Evolutionary conservation across 495 filamentous ascomycete genomes (phyloP).

Genomic region (Beverwykella pulmonaria): DNA sequence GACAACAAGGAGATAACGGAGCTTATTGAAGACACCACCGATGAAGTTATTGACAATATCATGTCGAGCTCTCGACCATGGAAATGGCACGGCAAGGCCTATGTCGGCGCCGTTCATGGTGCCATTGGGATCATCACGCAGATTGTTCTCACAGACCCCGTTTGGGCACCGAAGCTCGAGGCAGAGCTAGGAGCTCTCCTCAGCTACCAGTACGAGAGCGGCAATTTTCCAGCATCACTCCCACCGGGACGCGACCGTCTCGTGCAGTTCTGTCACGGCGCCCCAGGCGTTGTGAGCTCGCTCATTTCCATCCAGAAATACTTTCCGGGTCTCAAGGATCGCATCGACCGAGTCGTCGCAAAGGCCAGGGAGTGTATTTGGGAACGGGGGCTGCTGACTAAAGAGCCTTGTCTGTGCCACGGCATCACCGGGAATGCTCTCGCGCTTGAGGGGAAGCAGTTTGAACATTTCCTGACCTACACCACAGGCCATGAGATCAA

Average conservation of each 20-base stretch:
- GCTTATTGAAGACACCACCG: constrained; percentile 45
- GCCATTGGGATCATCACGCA: constrained; percentile 65
- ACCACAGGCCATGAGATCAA: constrained; percentile 56
- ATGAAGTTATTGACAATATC: constrained; percentile 52
- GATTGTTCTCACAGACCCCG: constrained; percentile 57
- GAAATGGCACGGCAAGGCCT: constrained; percentile 61
- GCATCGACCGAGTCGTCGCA: constrained; percentile 53
- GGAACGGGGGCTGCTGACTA: constrained; percentile 59
- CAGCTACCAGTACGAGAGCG: constrained; percentile 49
- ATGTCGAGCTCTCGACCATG: constrained; percentile 53
- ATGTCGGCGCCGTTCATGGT: constrained; percentile 65
- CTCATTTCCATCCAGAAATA: constrained; percentile 53
- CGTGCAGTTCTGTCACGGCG: constrained; percentile 70
- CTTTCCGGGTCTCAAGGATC: constrained; percentile 52
- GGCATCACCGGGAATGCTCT: constrained; percentile 66
- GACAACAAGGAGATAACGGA: constrained; percentile 43
- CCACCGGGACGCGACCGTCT: constrained; percentile 52
- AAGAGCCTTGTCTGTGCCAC: constrained; percentile 67
- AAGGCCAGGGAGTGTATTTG: constrained; percentile 54
- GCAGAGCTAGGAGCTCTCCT: constrained; percentile 52
- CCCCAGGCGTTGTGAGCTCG: constrained; percentile 61
- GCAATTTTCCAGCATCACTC: constrained; percentile 50
- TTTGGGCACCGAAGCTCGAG: constrained; percentile 49
- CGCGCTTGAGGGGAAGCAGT: constrained; percentile 47
- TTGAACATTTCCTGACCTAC: constrained; percentile 57